phyloP scores from a whole-genome alignment of 2,329 filamentous ascomycete species.

The Fusarium keratoplasticum region DNA sequence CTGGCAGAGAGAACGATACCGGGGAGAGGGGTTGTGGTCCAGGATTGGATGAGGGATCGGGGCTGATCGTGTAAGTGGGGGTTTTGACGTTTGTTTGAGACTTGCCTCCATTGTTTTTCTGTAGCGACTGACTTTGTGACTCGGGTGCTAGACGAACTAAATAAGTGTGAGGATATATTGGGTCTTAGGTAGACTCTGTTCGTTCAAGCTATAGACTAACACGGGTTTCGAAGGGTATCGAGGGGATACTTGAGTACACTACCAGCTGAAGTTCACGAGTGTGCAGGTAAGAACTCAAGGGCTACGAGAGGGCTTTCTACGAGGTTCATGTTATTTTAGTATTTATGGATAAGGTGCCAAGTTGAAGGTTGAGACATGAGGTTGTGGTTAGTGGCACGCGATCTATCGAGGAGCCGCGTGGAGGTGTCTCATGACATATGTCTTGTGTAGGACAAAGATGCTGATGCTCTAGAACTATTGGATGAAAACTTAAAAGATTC shows the following conservation, averaged over 20 bases:
- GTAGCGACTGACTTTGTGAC: background rate
- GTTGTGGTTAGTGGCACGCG: constrained; percentile 28
- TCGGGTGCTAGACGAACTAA: background rate
- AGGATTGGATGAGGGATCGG: constrained; percentile 52
- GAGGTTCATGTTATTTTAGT: background rate
- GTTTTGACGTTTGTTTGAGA: background rate
- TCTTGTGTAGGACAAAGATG: constrained; percentile 3
- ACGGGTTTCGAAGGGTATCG: background rate
- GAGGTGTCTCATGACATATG: constrained; percentile 20
- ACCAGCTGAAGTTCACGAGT: background rate
- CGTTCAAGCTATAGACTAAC: background rate
- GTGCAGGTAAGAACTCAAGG: background rate
- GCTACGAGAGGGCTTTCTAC: background rate
- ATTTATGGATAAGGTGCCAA: background rate
- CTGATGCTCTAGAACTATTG: background rate
- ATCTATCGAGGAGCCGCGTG: constrained; percentile 7
- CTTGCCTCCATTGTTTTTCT: constrained; percentile 22
- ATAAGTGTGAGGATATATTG: background rate
- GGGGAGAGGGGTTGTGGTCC: constrained; percentile 60
- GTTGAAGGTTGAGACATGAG: constrained; percentile 4
- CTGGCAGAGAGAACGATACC: constrained; percentile 60
- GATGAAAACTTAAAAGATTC: background rate
- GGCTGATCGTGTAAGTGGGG: constrained; percentile 20
- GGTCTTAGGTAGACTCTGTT: background rate
- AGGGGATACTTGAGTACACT: background rate